Base-by-base conservation (phyloP, 2,329 filamentous ascomycete species). In the Ophidiomyces ophidiicola region DNA sequence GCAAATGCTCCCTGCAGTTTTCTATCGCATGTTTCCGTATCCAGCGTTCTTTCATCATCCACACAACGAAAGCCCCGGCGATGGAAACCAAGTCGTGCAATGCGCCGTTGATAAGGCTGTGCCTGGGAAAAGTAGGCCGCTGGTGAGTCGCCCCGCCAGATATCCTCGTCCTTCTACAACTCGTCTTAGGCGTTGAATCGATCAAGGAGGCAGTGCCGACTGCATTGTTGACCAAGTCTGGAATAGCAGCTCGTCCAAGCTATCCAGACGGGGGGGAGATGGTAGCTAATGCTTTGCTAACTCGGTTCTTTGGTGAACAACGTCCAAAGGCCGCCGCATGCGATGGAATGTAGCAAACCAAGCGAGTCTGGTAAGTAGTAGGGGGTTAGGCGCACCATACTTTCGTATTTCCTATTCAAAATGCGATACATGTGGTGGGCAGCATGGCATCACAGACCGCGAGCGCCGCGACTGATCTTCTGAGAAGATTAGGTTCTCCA, bases 311-410 rank as follows among this genome's bases (percentile, higher is more conserved):
- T 18, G 12, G 17, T 35, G 15, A n/a, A n/a, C n/a, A n/a, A n/a
- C n/a, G n/a, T n/a, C n/a, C n/a, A n/a, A 39, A 41, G 38, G 38
- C 38, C 38, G 15, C 38, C 38, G 21, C 31, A 34, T 19, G 38
- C 38, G 20, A 35, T 36, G 38, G 38, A 41, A 4, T 35, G 15
- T 6, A 35, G 38, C 24, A 31, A 36, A n/a, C 14, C 18, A 24
- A 28, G 24, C n/a, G 25, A 41, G 23, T 11, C 30, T 12, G 38
- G 38, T 41, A 26, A 30, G 38, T 41, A 6, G 5, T 5, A 20
- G 31, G 12, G 17, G 18, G 18, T 11, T 17, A 15, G 12, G n/a
- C 15, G 11, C 15, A 10, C 21, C 21, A 15, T n/a, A n/a, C n/a
- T n/a, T n/a, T n/a, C n/a, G n/a, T n/a, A n/a, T n/a, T n/a, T n/a